Evolutionary conservation across 768 basidiomycete species (phyloP).

Genomic region (Russula abietina): DNA sequence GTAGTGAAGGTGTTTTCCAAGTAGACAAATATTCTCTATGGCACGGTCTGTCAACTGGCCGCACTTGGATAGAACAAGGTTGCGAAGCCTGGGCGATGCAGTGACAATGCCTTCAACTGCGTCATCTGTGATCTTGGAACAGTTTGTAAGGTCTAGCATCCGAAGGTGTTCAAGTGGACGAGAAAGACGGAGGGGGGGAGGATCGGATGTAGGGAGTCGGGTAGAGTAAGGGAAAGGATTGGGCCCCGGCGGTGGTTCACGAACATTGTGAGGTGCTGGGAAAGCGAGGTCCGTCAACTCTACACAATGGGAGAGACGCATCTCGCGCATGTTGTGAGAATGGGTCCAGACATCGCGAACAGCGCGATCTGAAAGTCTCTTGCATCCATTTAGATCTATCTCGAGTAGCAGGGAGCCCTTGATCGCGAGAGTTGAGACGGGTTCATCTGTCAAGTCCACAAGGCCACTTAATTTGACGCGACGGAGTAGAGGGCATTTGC

Average conservation of each 20-base stretch:
- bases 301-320: constrained; percentile 75
- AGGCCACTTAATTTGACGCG: constrained; percentile 86
- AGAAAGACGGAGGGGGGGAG: constrained; percentile 62
- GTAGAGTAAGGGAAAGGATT: constrained; percentile 37
- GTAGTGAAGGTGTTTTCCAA: constrained; percentile 92
- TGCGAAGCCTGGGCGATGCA: constrained; percentile 78
- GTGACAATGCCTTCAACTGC: constrained; percentile 78
- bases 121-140: constrained; percentile 71
- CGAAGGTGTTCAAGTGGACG: constrained; percentile 77
- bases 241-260: constrained; percentile 37
- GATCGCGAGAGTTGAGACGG: constrained; percentile 70
- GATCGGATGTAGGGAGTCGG: constrained; percentile 34
- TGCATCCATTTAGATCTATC: constrained; percentile 86
- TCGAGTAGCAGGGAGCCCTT: constrained; percentile 85
- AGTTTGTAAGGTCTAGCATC: constrained; percentile 88
- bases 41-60: constrained; percentile 68
- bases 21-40: constrained; percentile 74
- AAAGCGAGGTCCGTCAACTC: constrained; percentile 81
- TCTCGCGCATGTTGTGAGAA: constrained; percentile 81
- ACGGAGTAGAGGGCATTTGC: constrained; percentile 68
- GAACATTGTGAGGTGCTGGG: constrained; percentile 56
- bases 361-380: constrained; percentile 65
- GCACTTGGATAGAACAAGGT: constrained; percentile 85
- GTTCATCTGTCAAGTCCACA: constrained; percentile 63
- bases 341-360: constrained; percentile 81